Percentiles rank a stretch among this genome's conserved stretches.
Conservation (phyloP, 139 green algal genomes). For the Tetraselmis chui region DNA sequence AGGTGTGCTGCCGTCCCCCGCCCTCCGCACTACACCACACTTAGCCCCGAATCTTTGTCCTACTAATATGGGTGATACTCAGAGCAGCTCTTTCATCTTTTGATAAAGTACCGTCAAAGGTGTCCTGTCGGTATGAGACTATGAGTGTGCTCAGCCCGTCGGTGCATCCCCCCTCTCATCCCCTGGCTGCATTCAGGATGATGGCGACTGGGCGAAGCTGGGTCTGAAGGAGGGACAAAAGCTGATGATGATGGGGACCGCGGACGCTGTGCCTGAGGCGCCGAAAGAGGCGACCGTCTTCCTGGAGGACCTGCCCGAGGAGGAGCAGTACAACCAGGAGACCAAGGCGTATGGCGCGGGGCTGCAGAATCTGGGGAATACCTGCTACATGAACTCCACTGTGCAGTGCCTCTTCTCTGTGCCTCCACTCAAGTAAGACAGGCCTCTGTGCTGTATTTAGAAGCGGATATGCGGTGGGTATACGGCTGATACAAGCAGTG, state of each 20-base stretch:
- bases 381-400: constrained; percentile 97
- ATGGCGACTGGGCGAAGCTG: constrained; percentile 74
- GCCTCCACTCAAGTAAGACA: constrained; percentile 43
- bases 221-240: constrained; percentile 75
- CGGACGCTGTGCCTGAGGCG: constrained; percentile 61
- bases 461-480: too few species aligned
- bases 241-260: constrained; percentile 96
- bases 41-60: too few species aligned
- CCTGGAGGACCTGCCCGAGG: constrained; percentile 89
- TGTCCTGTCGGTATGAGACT: too few species aligned
- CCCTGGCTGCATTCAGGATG: constrained; percentile 41
- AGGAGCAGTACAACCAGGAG: constrained; percentile 23
- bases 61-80: too few species aligned
- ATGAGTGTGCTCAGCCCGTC: too few species aligned
- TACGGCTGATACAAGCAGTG: too few species aligned
- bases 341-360: constrained; percentile 69
- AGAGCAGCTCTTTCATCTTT: too few species aligned
- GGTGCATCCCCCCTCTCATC: too few species aligned
- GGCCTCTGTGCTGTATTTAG: too few species aligned
- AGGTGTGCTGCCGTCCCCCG: constrained; percentile 16
- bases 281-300: constrained; percentile 67
- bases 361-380: constrained; percentile 94
- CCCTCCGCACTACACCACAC: background rate
- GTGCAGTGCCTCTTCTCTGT: constrained; percentile 85
- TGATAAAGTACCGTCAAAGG: too few species aligned